phyloP scores from a whole-genome alignment of 2,329 filamentous ascomycete species.

The Phyllosticta citriasiana region DNA sequence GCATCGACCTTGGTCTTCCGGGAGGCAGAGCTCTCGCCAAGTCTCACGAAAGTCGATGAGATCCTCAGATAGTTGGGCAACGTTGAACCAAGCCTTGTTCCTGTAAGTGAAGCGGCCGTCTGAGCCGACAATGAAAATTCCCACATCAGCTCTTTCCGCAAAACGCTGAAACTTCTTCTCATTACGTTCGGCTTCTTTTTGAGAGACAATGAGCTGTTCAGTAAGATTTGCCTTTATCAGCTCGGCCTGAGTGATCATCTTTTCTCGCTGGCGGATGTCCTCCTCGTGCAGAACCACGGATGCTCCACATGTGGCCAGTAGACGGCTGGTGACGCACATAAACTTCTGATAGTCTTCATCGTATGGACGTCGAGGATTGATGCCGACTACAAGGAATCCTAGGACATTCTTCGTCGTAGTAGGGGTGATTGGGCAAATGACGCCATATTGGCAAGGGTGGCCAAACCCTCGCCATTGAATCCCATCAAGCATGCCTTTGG shows the following conservation, averaged over 20 bases:
- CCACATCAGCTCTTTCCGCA: constrained; percentile 29
- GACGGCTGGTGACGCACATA: constrained; percentile 24
- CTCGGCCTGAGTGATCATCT: constrained; percentile 23
- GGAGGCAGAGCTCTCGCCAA: constrained; percentile 19
- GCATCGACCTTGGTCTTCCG: constrained; percentile 27
- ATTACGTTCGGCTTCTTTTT: constrained; percentile 21
- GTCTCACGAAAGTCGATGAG: constrained; percentile 15
- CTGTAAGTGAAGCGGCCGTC: constrained; percentile 28
- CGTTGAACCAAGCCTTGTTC: constrained; percentile 31
- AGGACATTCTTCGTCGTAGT: constrained; percentile 25
- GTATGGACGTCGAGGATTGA: constrained; percentile 29
- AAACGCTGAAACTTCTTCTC: constrained; percentile 30
- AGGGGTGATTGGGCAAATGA: constrained; percentile 28
- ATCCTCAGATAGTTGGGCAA: constrained; percentile 18
- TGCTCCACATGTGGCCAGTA: constrained; percentile 30
- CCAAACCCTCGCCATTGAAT: constrained; percentile 27
- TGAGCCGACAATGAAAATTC: constrained; percentile 30
- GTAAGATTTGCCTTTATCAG: constrained; percentile 22
- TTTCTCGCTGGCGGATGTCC: constrained; percentile 26
- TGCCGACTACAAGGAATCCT: constrained; percentile 30
- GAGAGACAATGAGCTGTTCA: constrained; percentile 20
- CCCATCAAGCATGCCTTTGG: constrained; percentile 16
- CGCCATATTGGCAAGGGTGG: constrained; percentile 22
- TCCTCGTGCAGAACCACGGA: constrained; percentile 31
- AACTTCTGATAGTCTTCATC: constrained; percentile 31